phyloP scores from a whole-genome alignment of 2,329 filamentous ascomycete genomes.

The Lachnellula subtilissima region DNA sequence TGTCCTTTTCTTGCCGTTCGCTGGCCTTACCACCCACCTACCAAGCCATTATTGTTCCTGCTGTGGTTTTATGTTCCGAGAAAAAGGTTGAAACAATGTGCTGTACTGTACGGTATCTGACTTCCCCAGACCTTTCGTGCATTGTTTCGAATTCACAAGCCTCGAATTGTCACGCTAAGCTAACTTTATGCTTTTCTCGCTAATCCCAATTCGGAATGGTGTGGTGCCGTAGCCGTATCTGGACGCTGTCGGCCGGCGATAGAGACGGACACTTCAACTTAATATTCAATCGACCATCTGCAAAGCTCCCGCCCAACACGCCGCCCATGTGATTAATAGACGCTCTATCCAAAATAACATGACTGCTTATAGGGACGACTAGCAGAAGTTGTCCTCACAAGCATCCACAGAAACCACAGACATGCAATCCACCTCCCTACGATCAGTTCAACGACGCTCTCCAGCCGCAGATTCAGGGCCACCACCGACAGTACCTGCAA shows the following conservation, averaged over 20 bases:
- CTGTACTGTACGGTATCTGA: background rate
- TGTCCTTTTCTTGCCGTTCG: background rate
- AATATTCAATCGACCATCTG: background rate
- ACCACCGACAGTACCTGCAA: constrained; percentile 49
- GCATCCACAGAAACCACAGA: constrained; percentile 41
- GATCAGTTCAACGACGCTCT: constrained; percentile 56
- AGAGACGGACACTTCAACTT: background rate
- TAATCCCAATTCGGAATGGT: background rate
- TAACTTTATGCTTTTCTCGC: background rate
- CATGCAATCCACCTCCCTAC: constrained; percentile 46
- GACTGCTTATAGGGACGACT: background rate
- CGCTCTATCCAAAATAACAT: background rate
- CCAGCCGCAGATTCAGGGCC: constrained; percentile 58
- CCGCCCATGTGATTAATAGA: background rate
- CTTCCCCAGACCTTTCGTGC: background rate
- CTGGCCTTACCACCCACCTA: background rate
- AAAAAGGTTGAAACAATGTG: background rate
- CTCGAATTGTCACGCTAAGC: no score
- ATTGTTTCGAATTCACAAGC: background rate
- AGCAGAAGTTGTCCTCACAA: background rate
- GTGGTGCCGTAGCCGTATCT: background rate
- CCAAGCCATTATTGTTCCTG: background rate
- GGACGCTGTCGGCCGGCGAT: background rate
- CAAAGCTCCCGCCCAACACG: background rate
- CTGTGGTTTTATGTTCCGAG: background rate